Percentiles rank a stretch among this genome's conserved stretches.
Conservation (phyloP, 1,139 yeast genomes). For the Tardiomyces digboiensis region DNA sequence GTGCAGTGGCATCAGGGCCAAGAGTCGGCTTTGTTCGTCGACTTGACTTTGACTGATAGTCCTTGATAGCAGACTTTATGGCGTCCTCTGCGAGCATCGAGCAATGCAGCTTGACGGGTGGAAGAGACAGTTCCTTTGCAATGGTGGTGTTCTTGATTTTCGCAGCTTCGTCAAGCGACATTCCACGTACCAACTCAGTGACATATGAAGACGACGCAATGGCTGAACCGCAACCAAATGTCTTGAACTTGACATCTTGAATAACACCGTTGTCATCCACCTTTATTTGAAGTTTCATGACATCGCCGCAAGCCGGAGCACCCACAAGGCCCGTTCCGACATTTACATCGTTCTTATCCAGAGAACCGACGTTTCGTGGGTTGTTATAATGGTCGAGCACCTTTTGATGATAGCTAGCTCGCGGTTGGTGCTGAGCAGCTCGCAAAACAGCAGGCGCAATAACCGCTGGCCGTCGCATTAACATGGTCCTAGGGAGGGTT, state of each 20-base stretch:
- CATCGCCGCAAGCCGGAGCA: constrained; percentile 99
- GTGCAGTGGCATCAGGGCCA: constrained; percentile 26
- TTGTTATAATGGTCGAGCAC: constrained; percentile 87
- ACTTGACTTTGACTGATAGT: constrained; percentile 64
- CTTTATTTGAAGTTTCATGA: constrained; percentile 92
- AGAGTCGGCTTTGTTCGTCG: constrained; percentile 23
- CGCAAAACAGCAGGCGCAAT: background rate
- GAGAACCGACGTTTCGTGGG: constrained; percentile 93
- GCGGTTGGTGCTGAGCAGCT: background rate
- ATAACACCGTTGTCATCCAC: constrained; percentile 89
- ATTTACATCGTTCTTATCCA: constrained; percentile 62
- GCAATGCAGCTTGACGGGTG: constrained; percentile 96
- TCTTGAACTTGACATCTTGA: constrained; percentile 93
- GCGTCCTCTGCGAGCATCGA: constrained; percentile 99
- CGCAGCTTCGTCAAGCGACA: constrained; percentile 89
- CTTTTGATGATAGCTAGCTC: constrained; percentile 25
- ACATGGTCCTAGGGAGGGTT: background rate
- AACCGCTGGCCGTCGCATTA: background rate
- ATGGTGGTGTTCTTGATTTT: constrained; percentile 84
- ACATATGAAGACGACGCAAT: constrained; percentile 94
- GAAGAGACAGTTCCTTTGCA: constrained; percentile 87
- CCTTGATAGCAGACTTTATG: constrained; percentile 93
- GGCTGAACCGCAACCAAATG: constrained; percentile 98
- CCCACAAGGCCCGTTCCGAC: constrained; percentile 98
- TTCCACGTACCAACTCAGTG: constrained; percentile 92